phyloP scores from a whole-genome alignment of 768 basidiomycete species.

The Symmetrospora coprosmae region DNA sequence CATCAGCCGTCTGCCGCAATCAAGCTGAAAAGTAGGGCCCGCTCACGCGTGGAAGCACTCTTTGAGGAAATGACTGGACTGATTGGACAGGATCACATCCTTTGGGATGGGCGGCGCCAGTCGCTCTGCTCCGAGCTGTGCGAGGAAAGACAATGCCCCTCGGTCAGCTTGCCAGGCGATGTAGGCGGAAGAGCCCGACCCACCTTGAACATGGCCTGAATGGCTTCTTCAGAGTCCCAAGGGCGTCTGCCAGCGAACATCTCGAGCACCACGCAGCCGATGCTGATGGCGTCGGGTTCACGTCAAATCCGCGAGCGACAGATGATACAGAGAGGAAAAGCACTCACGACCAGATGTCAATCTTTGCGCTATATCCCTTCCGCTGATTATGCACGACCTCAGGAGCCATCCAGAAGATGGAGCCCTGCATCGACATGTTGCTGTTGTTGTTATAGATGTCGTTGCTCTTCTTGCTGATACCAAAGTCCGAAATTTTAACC shows the following conservation, averaged over 20 bases:
- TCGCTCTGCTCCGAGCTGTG: constrained; percentile 67
- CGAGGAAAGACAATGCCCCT: background rate
- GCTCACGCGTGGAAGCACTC: constrained; percentile 79
- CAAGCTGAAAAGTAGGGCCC: constrained; percentile 2
- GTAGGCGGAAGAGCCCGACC: constrained; percentile 25
- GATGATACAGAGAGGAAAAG: background rate
- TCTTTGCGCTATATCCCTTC: constrained; percentile 80
- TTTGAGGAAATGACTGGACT: constrained; percentile 70
- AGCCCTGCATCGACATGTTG: constrained; percentile 81
- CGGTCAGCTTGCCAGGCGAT: background rate
- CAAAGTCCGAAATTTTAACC: constrained; percentile 97
- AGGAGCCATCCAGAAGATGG: constrained; percentile 62
- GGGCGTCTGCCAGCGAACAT: constrained; percentile 98
- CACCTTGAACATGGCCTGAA: constrained; percentile 91
- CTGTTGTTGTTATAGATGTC: constrained; percentile 60
- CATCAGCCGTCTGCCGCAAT: background rate
- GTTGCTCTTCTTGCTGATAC: constrained; percentile 90
- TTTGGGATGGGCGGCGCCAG: constrained; percentile 78
- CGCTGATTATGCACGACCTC: constrained; percentile 57
- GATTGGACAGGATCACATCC: constrained; percentile 57
- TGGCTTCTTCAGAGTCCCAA: constrained; percentile 77
- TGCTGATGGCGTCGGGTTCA: constrained; percentile 30
- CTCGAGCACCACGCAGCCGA: constrained; percentile 95
- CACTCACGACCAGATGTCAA: constrained; percentile 78
- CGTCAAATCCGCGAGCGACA: background rate